Conservation (phyloP, 2,329 filamentous ascomycete species). For the Malbranchea cinnamomea region DNA sequence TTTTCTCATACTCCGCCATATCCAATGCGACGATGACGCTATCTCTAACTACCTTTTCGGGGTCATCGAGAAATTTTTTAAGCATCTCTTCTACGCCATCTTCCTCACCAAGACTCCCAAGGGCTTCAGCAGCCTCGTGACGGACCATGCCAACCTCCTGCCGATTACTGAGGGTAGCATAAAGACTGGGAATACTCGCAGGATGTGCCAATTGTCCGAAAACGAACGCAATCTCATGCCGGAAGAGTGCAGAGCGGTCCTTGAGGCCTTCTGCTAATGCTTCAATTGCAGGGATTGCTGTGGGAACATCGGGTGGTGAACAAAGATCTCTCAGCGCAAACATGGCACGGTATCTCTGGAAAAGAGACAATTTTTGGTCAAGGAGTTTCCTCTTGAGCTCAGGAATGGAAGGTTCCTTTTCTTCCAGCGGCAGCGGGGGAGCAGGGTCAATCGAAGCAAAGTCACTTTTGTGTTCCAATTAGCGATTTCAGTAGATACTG, state of each 20-base stretch:
- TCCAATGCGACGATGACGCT: constrained; percentile 91
- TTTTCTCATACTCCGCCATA: constrained; percentile 95
- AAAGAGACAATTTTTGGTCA: constrained; percentile 64
- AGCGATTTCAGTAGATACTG: constrained; percentile 4
- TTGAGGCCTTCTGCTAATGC: constrained; percentile 73
- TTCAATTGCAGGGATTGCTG: constrained; percentile 71
- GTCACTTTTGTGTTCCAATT: constrained; percentile 44
- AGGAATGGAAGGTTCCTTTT: constrained; percentile 47
- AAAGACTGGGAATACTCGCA: constrained; percentile 85
- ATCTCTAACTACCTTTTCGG: constrained; percentile 84
- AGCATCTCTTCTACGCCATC: constrained; percentile 80
- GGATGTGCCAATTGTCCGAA: constrained; percentile 94
- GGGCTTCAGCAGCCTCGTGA: constrained; percentile 90
- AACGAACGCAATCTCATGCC: constrained; percentile 95
- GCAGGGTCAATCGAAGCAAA: constrained; percentile 94
- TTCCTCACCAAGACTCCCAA: constrained; percentile 86
- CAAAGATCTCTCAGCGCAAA: constrained; percentile 91
- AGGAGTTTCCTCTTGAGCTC: constrained; percentile 64
- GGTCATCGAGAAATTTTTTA: constrained; percentile 71
- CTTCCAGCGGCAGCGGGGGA: constrained; percentile 64
- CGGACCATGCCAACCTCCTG: constrained; percentile 91
- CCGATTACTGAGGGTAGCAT: constrained; percentile 58
- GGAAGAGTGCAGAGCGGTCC: constrained; percentile 82
- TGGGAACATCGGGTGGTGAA: constrained; percentile 80
- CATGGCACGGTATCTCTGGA: constrained; percentile 93